Evolutionary conservation across 2,329 filamentous ascomycete genomes (phyloP).

Genomic region (Calonectria hawksworthii): DNA sequence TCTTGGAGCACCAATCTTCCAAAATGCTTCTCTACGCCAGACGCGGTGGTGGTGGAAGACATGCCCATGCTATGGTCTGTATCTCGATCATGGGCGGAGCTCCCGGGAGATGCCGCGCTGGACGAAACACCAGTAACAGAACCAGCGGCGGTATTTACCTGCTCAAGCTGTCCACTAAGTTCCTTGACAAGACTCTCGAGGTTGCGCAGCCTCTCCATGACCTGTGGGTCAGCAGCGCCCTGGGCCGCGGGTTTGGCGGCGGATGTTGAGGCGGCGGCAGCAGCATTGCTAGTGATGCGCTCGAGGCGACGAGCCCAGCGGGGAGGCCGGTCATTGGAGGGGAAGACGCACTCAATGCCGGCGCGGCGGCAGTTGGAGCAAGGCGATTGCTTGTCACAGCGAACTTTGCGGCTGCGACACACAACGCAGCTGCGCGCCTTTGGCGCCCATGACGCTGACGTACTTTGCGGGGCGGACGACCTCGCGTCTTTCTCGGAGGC

Average conservation of each 20-base stretch:
- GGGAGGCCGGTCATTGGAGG: conserved; percentile 63
- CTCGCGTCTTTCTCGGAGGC: conserved; percentile 43
- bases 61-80: conserved; percentile 25
- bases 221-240: conserved; percentile 49
- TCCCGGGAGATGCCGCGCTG: conserved; percentile 47
- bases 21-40: conserved; percentile 56
- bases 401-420: conserved; percentile 69
- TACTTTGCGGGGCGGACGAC: conserved; percentile 12
- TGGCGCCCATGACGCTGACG: conserved; percentile 3
- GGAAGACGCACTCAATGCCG: conserved; percentile 65
- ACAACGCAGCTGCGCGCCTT: conserved; percentile 64
- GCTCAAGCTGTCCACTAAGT: conserved; percentile 60
- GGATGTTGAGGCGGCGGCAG: conserved; percentile 49
- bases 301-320: conserved; percentile 68
- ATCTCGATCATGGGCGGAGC: conserved; percentile 39
- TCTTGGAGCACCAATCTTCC: conserved; percentile 64
- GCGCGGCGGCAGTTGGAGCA: conserved; percentile 70
- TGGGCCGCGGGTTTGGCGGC: conserved; percentile 32
- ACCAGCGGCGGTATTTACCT: conserved; percentile 52
- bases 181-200: conserved; percentile 67
- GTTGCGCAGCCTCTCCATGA: conserved; percentile 64
- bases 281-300: conserved; percentile 50
- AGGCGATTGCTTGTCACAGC: conserved; percentile 69
- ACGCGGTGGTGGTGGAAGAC: conserved; percentile 5
- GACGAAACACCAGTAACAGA: conserved; percentile 45